phyloP scores from a whole-genome alignment of 1,284 basidiomycete genomes.

The Malassezia dermatis region DNA sequence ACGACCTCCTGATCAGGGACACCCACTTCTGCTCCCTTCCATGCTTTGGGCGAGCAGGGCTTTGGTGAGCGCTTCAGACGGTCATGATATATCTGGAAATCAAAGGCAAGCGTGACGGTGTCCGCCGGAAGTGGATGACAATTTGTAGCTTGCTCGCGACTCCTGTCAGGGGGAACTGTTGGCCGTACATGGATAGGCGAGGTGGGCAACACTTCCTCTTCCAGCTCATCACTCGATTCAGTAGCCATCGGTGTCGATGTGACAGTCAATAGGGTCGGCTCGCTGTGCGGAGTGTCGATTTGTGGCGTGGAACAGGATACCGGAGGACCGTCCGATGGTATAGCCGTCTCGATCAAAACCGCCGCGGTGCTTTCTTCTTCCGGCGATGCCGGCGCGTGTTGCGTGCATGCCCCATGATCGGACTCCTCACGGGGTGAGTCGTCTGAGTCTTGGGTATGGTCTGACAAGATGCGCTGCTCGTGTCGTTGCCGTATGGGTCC shows the following conservation, averaged over 20 bases:
- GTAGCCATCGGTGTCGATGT: not conserved
- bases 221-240: not conserved
- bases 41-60: not conserved
- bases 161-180: not conserved
- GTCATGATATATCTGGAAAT: not conserved
- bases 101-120: not conserved
- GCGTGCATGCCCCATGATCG: not conserved
- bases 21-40: not conserved
- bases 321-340: not conserved
- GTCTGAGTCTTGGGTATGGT: not conserved
- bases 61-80: not conserved
- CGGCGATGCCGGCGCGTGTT: not conserved
- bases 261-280: too few species aligned
- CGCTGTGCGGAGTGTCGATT: not conserved
- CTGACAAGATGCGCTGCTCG: not conserved
- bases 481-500: not conserved
- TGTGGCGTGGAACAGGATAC: not conserved
- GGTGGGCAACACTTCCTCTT: not conserved
- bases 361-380: not conserved
- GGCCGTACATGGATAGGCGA: not conserved
- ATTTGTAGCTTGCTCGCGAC: not conserved
- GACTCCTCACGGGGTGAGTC: not conserved
- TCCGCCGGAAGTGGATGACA: not conserved
- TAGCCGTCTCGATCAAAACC: too few species aligned
- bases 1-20: slow-evolving; percentile 50